Percentiles rank a stretch among this genome's conserved stretches.
phyloP scores from a whole-genome alignment of 352 stramenopile species.

The Globisporangium radiosum region DNA sequence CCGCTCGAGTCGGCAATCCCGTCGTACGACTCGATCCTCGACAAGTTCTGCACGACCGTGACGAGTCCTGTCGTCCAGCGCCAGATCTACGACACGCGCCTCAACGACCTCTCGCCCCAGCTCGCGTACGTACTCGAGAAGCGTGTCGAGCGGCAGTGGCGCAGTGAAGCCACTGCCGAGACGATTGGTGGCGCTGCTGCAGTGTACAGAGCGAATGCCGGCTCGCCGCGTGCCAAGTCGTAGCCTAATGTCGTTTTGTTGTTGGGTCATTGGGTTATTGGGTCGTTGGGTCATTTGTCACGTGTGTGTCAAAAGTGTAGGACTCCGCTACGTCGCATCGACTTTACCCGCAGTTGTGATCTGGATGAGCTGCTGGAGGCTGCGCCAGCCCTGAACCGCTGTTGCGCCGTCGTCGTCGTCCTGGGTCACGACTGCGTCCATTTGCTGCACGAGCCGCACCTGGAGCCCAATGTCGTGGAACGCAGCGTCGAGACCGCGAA shows the following conservation, averaged over 20 bases:
- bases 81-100: slow-evolving; percentile 61
- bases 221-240: not conserved
- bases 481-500: slow-evolving; percentile 23
- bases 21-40: slow-evolving; percentile 67
- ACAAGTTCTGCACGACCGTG: slow-evolving; percentile 73
- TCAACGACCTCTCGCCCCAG: slow-evolving; percentile 57
- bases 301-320: too few species aligned
- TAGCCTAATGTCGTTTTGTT: not conserved
- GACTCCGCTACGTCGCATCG: not conserved
- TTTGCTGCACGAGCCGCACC: slow-evolving; percentile 40
- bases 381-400: slow-evolving; percentile 19
- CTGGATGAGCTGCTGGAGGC: slow-evolving; percentile 35
- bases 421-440: slow-evolving; percentile 19
- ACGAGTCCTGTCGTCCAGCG: slow-evolving; percentile 69
- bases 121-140: slow-evolving; percentile 70
- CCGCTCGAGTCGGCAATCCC: slow-evolving; percentile 46
- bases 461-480: slow-evolving; percentile 41
- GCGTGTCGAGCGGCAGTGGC: slow-evolving; percentile 50
- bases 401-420: slow-evolving; percentile 1
- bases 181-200: slow-evolving; percentile 30
- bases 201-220: slow-evolving; percentile 28
- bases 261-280: too few species aligned
- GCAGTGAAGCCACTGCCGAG: slow-evolving; percentile 19
- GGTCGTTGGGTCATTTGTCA: too few species aligned
- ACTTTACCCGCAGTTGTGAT: slow-evolving; percentile 19